These are phyloP conservation scores for Penicillium angulare DNA, from an alignment of 495 filamentous ascomycete species.

Conservation along the genomic window DNA sequence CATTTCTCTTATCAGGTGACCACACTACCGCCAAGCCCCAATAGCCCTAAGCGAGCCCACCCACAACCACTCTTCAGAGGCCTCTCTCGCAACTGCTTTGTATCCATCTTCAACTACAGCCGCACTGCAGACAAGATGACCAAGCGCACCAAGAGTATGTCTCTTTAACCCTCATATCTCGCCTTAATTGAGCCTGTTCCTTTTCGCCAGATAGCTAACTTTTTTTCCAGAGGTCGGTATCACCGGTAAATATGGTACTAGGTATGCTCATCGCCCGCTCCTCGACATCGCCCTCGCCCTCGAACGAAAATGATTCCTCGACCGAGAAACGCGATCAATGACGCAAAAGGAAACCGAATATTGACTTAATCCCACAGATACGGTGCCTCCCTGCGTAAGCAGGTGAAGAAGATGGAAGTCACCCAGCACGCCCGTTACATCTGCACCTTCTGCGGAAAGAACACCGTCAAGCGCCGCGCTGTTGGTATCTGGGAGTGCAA, in stretches of 20 bases:
- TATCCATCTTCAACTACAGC: constrained; percentile 47
- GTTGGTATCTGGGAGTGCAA: constrained; percentile 98
- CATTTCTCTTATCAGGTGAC: constrained; percentile 20
- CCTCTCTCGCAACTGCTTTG: constrained; percentile 43
- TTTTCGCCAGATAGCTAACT: constrained; percentile 33
- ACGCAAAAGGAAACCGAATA: constrained; percentile 19
- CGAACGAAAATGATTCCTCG: constrained; percentile 25
- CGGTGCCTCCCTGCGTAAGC: constrained; percentile 99
- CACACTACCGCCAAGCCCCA: constrained; percentile 24
- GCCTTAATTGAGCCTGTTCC: not conserved
- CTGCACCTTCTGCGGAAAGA: constrained; percentile 93
- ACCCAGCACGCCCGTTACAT: constrained; percentile 90
- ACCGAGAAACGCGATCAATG: constrained; percentile 14
- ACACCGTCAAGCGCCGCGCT: constrained; percentile 83
- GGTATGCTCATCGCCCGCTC: constrained; percentile 46
- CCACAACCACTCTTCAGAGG: constrained; percentile 42
- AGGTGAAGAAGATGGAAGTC: constrained; percentile 99
- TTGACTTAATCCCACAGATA: constrained; percentile 61
- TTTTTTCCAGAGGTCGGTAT: constrained; percentile 74
- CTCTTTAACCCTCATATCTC: not conserved
- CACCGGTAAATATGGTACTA: constrained; percentile 69
- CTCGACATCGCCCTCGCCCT: constrained; percentile 22
- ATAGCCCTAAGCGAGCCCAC: constrained; percentile 49
- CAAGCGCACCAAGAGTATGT: constrained; percentile 88
- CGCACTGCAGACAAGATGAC: constrained; percentile 70